Conservation (phyloP, 257 asterid genomes). For the Nicotiana tomentosiformis region DNA sequence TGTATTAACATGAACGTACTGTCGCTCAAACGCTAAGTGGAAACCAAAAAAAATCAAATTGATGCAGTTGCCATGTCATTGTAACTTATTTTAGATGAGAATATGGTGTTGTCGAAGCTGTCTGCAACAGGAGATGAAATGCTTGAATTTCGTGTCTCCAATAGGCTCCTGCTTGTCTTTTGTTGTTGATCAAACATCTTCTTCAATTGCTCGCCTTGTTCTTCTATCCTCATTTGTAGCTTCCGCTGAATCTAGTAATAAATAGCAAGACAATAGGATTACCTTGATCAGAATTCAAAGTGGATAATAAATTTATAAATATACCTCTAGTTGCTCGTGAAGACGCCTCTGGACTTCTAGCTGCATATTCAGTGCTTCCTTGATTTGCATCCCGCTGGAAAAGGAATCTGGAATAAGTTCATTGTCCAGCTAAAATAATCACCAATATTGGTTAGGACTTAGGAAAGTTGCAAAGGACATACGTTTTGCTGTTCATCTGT, state of each 20-base stretch:
- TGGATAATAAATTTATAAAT: background rate
- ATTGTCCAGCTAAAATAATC: background rate
- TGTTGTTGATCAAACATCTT: conserved; percentile 63
- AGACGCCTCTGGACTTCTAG: conserved; percentile 76
- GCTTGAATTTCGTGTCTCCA: conserved; percentile 28
- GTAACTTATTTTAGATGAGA: background rate
- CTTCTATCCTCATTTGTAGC: conserved; percentile 68
- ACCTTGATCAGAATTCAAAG: background rate
- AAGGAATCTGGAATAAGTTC: background rate
- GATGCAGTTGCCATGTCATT: background rate
- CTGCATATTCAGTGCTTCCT: conserved; percentile 68
- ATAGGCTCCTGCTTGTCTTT: conserved; percentile 28
- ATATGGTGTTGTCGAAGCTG: background rate
- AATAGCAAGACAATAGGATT: background rate
- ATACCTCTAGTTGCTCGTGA: conserved; percentile 90
- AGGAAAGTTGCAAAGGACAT: background rate
- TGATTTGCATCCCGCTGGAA: conserved; percentile 61
- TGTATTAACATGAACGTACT: no score
- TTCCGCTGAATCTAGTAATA: conserved; percentile 49
- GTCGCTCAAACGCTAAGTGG: no score
- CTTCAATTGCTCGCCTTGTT: conserved; percentile 58
- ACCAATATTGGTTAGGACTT: background rate
- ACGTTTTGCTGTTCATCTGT: conserved; percentile 49
- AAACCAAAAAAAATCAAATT: background rate
- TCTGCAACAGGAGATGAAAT: conserved; percentile 20